phyloP scores from a whole-genome alignment of 2,329 filamentous ascomycete genomes.

The Colletotrichum chrysophilum region DNA sequence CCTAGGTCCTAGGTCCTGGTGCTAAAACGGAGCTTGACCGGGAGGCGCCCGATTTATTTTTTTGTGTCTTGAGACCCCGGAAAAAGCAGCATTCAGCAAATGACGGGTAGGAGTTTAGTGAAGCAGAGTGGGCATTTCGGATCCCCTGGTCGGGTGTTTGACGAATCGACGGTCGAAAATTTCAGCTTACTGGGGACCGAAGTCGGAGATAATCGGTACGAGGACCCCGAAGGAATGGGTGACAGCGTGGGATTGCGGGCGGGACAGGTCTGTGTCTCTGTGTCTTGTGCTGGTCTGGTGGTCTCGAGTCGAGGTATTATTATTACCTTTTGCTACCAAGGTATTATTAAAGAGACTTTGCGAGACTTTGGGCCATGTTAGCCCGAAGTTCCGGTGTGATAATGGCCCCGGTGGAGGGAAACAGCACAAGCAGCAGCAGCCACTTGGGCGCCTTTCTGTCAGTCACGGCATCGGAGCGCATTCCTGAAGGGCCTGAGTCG shows the following conservation, averaged over 20 bases:
- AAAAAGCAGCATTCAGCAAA: background rate
- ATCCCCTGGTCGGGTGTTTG: background rate
- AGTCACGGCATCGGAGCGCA: background rate
- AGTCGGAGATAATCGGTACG: constrained; percentile 22
- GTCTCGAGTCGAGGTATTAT: background rate
- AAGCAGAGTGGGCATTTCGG: background rate
- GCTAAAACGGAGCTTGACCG: background rate
- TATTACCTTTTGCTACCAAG: background rate
- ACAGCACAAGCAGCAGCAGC: background rate
- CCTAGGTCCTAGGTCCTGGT: background rate
- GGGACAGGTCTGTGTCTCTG: background rate
- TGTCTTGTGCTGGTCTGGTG: background rate
- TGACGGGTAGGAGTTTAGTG: background rate
- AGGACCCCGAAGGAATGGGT: constrained; percentile 13
- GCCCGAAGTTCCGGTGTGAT: background rate
- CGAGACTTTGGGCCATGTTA: background rate
- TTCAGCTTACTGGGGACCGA: constrained; percentile 20
- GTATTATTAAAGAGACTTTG: background rate
- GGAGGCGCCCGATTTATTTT: constrained; percentile 8
- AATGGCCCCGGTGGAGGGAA: background rate
- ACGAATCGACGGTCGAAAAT: constrained; percentile 15
- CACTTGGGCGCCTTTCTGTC: background rate
- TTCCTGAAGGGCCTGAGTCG: background rate
- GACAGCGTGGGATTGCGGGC: background rate
- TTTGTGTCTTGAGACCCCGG: background rate